A percentile compares a stretch with the other conserved stretches of the same genome.
These are phyloP conservation scores for Forsythia viridissima DNA, from an alignment of 257 asterid species.

Conservation along the genomic window DNA sequence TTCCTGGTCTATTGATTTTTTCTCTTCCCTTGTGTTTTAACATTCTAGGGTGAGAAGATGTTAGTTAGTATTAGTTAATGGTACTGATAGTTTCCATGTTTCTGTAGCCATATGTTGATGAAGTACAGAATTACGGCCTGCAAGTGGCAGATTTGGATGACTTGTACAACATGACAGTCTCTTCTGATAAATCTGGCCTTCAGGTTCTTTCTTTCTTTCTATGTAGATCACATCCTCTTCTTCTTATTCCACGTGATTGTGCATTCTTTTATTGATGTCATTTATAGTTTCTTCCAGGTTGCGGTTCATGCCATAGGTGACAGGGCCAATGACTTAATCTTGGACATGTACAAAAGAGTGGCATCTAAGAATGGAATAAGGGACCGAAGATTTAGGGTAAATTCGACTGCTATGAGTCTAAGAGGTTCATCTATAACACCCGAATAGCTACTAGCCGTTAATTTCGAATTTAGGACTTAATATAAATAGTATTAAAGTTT, in stretches of 20 bases:
- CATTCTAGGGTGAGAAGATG: slow-evolving; percentile 14
- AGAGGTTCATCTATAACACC: background rate
- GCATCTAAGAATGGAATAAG: slow-evolving; percentile 61
- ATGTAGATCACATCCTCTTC: slow-evolving; percentile 8
- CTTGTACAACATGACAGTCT: slow-evolving; percentile 64
- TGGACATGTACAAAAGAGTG: slow-evolving; percentile 80
- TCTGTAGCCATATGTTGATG: slow-evolving; percentile 77
- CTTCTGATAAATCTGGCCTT: slow-evolving; percentile 80
- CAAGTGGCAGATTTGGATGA: slow-evolving; percentile 62
- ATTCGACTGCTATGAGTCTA: slow-evolving; percentile 21
- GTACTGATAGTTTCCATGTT: slow-evolving; percentile 22
- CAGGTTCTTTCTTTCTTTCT: slow-evolving; percentile 60
- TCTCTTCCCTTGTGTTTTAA: slow-evolving; percentile 7
- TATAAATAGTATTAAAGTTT: no score
- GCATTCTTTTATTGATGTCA: slow-evolving; percentile 6
- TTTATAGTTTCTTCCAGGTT: slow-evolving; percentile 51
- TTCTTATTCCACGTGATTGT: slow-evolving; percentile 2
- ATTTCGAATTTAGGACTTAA: no score
- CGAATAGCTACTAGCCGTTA: no score
- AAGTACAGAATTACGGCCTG: slow-evolving; percentile 73
- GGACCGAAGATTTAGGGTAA: slow-evolving; percentile 88
- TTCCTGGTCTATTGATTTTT: slow-evolving; percentile 6
- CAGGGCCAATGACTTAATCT: slow-evolving; percentile 75
- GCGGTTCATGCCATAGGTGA: slow-evolving; percentile 98
- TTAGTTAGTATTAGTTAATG: slow-evolving; percentile 4